Percentiles rank a stretch among this genome's conserved stretches.
phyloP scores from a whole-genome alignment of 1,139 yeast genomes.

The Magnusiomyces paraingens region DNA sequence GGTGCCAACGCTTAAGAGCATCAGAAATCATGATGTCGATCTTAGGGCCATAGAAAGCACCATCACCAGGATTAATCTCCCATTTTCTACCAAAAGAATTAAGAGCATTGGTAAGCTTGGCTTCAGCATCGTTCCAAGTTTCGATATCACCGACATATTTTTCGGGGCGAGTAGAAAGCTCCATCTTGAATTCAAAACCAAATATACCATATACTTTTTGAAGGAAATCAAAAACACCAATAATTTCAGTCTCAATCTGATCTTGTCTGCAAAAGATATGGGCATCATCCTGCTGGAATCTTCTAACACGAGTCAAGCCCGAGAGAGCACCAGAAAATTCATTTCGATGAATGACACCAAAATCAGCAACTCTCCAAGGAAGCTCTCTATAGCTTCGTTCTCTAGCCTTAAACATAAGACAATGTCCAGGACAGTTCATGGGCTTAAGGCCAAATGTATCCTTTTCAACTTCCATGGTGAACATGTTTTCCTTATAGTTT shows the following conservation, averaged over 20 bases:
- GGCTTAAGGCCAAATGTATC: constrained; percentile 83
- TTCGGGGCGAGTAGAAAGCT: constrained; percentile 90
- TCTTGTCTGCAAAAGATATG: constrained; percentile 91
- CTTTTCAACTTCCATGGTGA: constrained; percentile 90
- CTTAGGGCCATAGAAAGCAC: constrained; percentile 98
- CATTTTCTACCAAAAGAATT: constrained; percentile 75
- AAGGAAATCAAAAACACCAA: constrained; percentile 72
- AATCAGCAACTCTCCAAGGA: constrained; percentile 95
- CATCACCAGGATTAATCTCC: constrained; percentile 93
- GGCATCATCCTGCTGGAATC: constrained; percentile 99
- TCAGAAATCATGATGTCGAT: constrained; percentile 91
- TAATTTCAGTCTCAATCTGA: constrained; percentile 79
- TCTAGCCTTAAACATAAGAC: constrained; percentile 77
- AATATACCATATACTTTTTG: constrained; percentile 73
- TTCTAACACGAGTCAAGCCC: constrained; percentile 91
- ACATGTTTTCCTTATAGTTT: constrained; percentile 95
- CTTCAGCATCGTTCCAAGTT: constrained; percentile 87
- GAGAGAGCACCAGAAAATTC: constrained; percentile 87
- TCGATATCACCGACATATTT: constrained; percentile 79
- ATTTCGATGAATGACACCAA: constrained; percentile 91
- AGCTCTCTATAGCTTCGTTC: constrained; percentile 90
- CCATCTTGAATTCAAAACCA: constrained; percentile 85
- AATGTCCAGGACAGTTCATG: constrained; percentile 97
- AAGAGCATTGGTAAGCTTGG: constrained; percentile 65
- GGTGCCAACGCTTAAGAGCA: constrained; percentile 90